These are phyloP conservation scores for Posidonia oceanica DNA, from an alignment of 116 monocot species.

Conservation along the genomic window DNA sequence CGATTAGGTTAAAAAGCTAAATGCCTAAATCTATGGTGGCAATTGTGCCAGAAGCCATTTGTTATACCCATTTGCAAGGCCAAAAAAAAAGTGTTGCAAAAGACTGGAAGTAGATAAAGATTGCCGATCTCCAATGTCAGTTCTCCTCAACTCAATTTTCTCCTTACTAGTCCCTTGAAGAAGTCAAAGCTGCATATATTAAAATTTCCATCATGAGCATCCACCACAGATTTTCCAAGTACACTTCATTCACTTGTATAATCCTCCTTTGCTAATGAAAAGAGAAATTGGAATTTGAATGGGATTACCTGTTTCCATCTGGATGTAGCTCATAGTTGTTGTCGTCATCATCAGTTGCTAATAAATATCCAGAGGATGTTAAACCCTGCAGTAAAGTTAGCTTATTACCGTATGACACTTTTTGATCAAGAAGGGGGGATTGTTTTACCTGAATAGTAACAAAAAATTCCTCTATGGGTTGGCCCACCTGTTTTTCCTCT, in stretches of 20 bases:
- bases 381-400: slow-evolving; percentile 43
- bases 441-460: slow-evolving; percentile 62
- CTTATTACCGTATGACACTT: neutral
- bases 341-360: slow-evolving; percentile 54
- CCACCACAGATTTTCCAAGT: too few species aligned
- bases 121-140: neutral
- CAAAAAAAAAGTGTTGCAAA: too few species aligned
- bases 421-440: neutral
- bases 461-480: slow-evolving; percentile 11
- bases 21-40: too few species aligned
- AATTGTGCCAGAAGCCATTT: too few species aligned
- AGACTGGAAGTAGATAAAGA: too few species aligned
- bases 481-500: slow-evolving; percentile 43
- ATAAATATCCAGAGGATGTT: slow-evolving; percentile 72
- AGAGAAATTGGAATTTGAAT: neutral
- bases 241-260: neutral
- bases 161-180: slow-evolving; percentile 3
- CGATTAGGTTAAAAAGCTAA: too few species aligned
- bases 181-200: slow-evolving; percentile 7
- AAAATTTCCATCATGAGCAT: neutral
- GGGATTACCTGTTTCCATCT: slow-evolving; percentile 82
- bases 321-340: slow-evolving; percentile 79
- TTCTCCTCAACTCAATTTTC: slow-evolving; percentile 3
- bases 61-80: too few species aligned
- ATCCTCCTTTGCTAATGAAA: neutral